These are phyloP conservation scores for Filosporella fistucella DNA, from an alignment of 495 filamentous ascomycete genomes.

Conservation along the genomic window DNA sequence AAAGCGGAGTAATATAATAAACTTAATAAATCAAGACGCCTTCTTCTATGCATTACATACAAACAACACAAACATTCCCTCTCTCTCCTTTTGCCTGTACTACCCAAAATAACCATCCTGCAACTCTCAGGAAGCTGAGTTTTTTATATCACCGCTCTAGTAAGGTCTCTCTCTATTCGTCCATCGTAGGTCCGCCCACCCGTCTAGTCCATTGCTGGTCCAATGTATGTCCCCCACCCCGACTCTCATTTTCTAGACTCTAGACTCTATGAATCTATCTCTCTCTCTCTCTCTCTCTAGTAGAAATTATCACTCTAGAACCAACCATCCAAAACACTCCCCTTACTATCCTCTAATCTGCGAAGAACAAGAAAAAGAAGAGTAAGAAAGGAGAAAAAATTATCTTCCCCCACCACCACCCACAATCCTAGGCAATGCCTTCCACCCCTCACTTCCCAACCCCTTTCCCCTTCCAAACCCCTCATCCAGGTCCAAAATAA, in stretches of 20 bases:
- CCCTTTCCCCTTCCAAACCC: slow-evolving; percentile 54
- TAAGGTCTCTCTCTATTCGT: no score
- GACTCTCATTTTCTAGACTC: neutral
- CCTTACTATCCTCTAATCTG: no score
- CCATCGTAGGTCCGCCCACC: no score
- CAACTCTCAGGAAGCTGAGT: no score
- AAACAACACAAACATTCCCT: no score
- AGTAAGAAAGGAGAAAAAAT: neutral
- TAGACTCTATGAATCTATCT: neutral
- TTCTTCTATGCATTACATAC: no score
- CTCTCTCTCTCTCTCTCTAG: neutral
- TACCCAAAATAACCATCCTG: no score
- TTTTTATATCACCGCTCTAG: no score
- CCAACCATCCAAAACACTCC: neutral
- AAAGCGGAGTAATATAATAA: no score
- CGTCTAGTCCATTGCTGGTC: no score
- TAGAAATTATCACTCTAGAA: neutral
- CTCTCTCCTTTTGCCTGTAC: no score
- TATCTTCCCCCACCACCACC: slow-evolving; percentile 14
- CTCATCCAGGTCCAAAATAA: slow-evolving; percentile 90
- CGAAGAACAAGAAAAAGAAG: neutral
- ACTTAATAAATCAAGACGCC: no score
- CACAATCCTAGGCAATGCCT: slow-evolving; percentile 16
- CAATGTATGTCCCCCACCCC: neutral
- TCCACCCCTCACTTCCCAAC: slow-evolving; percentile 18